Conservation (phyloP, 345 rosid species). For the Boechera retrofracta region DNA sequence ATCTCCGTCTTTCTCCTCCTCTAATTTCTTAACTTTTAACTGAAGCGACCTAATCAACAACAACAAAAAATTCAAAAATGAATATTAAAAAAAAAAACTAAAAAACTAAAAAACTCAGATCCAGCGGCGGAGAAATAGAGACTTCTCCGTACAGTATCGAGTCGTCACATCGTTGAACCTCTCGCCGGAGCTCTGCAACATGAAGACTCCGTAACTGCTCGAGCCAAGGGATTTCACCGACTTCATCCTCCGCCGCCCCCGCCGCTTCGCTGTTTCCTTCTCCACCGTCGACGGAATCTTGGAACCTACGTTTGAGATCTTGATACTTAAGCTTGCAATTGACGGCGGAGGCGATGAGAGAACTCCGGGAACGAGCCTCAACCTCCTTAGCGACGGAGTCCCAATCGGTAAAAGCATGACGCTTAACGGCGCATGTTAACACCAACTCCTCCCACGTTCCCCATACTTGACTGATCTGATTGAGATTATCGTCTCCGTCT, state of each 20-base stretch:
- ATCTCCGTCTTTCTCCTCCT: constrained; percentile 38
- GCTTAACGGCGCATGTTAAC: constrained; percentile 78
- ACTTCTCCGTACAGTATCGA: constrained; percentile 58
- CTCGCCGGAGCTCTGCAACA: constrained; percentile 68
- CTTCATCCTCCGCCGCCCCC: constrained; percentile 28
- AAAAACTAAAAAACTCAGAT: constrained; percentile 37
- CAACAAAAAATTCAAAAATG: neutral
- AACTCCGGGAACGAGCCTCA: constrained; percentile 56
- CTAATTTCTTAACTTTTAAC: constrained; percentile 47
- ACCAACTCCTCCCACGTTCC: constrained; percentile 78
- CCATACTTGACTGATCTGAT: constrained; percentile 52
- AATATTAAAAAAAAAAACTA: neutral
- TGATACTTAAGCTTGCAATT: constrained; percentile 64
- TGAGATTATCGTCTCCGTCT: constrained; percentile 7
- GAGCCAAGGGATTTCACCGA: constrained; percentile 57
- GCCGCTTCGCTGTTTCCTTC: neutral
- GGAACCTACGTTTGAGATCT: constrained; percentile 72
- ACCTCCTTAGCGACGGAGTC: constrained; percentile 70
- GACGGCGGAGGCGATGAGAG: constrained; percentile 53
- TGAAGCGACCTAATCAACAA: constrained; percentile 51
- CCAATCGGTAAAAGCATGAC: constrained; percentile 76
- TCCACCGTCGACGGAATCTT: constrained; percentile 32
- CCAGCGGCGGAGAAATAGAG: constrained; percentile 46
- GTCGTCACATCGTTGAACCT: constrained; percentile 67
- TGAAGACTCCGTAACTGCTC: constrained; percentile 64